A percentile compares a stretch with the other conserved stretches of the same genome.
Evolutionary conservation across 129 eudicot species (phyloP).

Genomic region (Chrysanthemum makinoi): DNA sequence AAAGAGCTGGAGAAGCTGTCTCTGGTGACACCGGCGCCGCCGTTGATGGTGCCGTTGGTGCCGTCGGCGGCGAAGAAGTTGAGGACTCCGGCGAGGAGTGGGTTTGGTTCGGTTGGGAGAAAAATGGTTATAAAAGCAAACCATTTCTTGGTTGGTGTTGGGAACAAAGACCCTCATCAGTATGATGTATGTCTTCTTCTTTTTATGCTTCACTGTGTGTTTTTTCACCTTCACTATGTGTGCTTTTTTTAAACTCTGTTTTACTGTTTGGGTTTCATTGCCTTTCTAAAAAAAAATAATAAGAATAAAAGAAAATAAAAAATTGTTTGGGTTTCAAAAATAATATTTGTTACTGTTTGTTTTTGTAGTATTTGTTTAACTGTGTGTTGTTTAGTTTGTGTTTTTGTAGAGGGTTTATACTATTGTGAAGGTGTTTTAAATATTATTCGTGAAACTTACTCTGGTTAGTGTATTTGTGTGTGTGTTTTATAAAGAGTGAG

Average conservation of each 20-base stretch:
- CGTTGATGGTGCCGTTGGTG: slow-evolving; percentile 9
- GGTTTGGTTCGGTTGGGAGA: slow-evolving; percentile 43
- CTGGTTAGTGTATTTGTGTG: too few species aligned
- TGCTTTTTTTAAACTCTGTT: too few species aligned
- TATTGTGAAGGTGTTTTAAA: too few species aligned
- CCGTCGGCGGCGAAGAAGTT: slow-evolving; percentile 44
- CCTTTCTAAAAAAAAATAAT: too few species aligned
- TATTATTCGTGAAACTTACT: too few species aligned
- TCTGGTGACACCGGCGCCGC: background rate
- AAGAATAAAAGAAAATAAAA: too few species aligned
- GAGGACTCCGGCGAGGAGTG: slow-evolving; percentile 50
- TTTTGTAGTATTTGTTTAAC: too few species aligned
- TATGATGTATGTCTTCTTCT: slow-evolving; percentile 55
- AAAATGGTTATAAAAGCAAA: slow-evolving; percentile 59
- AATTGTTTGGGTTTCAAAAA: too few species aligned
- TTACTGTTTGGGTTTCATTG: background rate
- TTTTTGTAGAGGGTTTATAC: background rate
- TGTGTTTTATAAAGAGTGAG: too few species aligned
- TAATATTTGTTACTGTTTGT: too few species aligned
- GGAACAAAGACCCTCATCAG: slow-evolving; percentile 56
- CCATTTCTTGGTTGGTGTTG: slow-evolving; percentile 61
- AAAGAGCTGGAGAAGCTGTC: background rate
- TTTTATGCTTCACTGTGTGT: background rate
- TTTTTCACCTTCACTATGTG: background rate
- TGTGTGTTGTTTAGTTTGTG: too few species aligned